These are phyloP conservation scores for Dissophora ornata DNA, from an alignment of 192 early-diverging fungal species.

Conservation along the genomic window DNA sequence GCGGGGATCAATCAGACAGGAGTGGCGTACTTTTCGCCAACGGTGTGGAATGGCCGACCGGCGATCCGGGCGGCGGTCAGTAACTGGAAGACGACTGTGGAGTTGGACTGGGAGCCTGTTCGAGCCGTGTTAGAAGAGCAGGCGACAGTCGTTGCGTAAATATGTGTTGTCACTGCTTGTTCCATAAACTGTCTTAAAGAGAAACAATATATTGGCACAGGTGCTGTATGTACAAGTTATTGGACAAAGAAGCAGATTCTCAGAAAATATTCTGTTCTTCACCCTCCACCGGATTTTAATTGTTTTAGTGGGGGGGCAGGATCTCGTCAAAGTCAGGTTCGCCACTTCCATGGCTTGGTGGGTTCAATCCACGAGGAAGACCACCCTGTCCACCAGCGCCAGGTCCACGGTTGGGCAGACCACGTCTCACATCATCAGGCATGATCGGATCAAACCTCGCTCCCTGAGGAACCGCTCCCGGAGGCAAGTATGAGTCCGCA, in stretches of 20 bases:
- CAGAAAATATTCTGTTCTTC: too few species aligned
- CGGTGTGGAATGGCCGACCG: conserved; percentile 55
- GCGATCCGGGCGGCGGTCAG: conserved; percentile 63
- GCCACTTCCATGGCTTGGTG: too few species aligned
- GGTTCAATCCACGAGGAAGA: too few species aligned
- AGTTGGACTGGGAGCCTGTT: conserved; percentile 32
- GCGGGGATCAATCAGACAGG: conserved; percentile 57
- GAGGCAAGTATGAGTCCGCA: conserved; percentile 21
- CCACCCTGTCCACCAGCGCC: not conserved
- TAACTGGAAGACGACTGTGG: conserved; percentile 59
- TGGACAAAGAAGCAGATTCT: too few species aligned
- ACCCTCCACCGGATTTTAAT: not conserved
- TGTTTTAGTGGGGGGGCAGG: conserved; percentile 15
- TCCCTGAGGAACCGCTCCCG: conserved; percentile 30
- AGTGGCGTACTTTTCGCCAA: conserved; percentile 61
- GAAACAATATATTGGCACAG: too few species aligned
- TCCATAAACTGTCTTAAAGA: too few species aligned
- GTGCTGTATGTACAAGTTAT: not conserved
- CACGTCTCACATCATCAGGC: conserved; percentile 16
- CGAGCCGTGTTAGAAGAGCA: conserved; percentile 29
- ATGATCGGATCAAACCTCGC: conserved; percentile 41
- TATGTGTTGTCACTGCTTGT: too few species aligned
- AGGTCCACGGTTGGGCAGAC: conserved; percentile 3
- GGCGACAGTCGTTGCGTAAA: not conserved
- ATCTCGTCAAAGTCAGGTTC: conserved; percentile 16